These are phyloP conservation scores for Fragaria nilgerrensis DNA, from an alignment of 306 rosid genomes.

Conservation along the genomic window DNA sequence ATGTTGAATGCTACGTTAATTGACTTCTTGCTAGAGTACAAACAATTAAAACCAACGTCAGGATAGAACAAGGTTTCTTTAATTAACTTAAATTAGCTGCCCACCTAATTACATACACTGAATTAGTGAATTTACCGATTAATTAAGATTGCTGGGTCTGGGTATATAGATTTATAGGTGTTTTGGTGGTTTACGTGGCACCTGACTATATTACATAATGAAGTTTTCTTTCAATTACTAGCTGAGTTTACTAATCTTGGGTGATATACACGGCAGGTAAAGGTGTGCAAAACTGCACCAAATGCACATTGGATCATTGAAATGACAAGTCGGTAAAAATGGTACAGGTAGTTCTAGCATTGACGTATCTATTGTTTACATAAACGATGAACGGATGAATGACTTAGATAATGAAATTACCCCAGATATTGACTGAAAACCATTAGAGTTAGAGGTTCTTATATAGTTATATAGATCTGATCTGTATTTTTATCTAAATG, in stretches of 20 bases:
- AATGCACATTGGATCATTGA: too few relatives aligned
- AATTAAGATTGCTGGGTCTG: background rate
- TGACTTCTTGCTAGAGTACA: background rate
- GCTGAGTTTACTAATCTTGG: background rate
- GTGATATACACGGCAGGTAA: too few relatives aligned
- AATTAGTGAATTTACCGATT: background rate
- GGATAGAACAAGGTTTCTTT: background rate
- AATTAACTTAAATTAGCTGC: background rate
- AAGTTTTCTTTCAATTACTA: background rate
- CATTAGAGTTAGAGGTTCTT: background rate
- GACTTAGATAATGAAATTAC: background rate
- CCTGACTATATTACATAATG: too few relatives aligned
- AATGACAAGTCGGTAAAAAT: background rate
- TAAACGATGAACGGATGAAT: background rate
- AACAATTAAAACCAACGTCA: background rate
- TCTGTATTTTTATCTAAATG: background rate
- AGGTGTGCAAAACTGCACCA: too few relatives aligned
- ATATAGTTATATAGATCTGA: background rate
- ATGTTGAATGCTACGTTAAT: slow-evolving; percentile 1
- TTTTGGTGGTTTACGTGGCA: too few relatives aligned
- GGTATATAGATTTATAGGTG: background rate
- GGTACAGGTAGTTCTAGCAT: too few relatives aligned
- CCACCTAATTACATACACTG: background rate
- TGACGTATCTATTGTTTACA: too few relatives aligned
- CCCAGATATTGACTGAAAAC: background rate